A percentile compares a stretch with the other conserved stretches of the same genome.
These are phyloP conservation scores for Biscogniauxia sp. DNA, from an alignment of 2,329 filamentous ascomycete genomes.

Conservation along the genomic window DNA sequence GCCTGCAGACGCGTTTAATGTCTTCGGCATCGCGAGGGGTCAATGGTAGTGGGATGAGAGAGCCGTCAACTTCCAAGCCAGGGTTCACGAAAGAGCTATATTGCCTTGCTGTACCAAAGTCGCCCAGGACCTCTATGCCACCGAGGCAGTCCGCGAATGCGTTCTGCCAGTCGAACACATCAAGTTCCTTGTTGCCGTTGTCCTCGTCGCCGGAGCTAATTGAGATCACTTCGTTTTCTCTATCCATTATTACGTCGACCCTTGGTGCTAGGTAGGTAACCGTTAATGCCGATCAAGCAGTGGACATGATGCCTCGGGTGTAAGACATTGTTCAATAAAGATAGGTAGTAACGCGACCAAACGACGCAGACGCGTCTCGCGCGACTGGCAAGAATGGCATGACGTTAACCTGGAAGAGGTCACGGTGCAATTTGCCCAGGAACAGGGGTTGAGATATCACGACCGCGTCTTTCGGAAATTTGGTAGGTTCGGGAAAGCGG, in stretches of 20 bases:
- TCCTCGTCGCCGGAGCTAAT: neutral
- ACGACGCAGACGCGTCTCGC: too few relatives aligned
- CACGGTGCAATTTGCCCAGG: neutral
- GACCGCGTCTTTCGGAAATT: too few relatives aligned
- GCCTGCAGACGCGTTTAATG: slow-evolving; percentile 23
- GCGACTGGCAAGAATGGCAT: neutral
- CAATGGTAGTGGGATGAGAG: slow-evolving; percentile 28
- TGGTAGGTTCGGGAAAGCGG: too few relatives aligned
- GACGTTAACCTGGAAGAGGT: neutral
- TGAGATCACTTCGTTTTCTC: too few relatives aligned
- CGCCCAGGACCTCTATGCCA: slow-evolving; percentile 14
- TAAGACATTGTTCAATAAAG: neutral
- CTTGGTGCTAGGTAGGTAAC: neutral
- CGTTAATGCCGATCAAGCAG: neutral
- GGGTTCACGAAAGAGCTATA: slow-evolving; percentile 22
- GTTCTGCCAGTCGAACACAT: neutral
- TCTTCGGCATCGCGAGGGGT: slow-evolving; percentile 22
- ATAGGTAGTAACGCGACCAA: neutral
- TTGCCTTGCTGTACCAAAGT: slow-evolving; percentile 14
- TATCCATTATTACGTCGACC: neutral
- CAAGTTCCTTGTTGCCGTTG: too few relatives aligned
- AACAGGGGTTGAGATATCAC: neutral
- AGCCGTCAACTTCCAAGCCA: slow-evolving; percentile 23
- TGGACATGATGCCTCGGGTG: neutral
- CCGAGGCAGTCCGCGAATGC: slow-evolving; percentile 5